These are phyloP conservation scores for Thalassiosira mediterranea DNA, from an alignment of 352 stramenopile species.

Conservation along the genomic window DNA sequence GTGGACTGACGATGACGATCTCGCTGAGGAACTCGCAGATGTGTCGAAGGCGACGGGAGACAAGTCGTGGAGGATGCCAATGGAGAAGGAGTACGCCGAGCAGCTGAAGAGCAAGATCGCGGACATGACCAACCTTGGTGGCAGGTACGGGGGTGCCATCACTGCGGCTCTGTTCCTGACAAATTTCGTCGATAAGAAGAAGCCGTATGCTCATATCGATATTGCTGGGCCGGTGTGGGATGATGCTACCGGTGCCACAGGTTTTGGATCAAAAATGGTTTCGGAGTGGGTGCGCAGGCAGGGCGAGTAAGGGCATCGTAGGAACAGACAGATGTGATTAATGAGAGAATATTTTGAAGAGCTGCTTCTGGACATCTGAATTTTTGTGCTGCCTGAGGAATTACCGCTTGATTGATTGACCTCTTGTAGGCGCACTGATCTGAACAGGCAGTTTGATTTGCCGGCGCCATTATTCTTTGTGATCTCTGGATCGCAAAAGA, in stretches of 20 bases:
- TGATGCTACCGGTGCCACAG: conserved; percentile 79
- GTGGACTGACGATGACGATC: conserved; percentile 79
- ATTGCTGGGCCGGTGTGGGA: conserved; percentile 89
- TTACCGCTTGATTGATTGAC: no score
- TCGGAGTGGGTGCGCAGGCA: conserved; percentile 79
- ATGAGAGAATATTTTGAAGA: no score
- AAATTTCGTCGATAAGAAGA: conserved; percentile 96
- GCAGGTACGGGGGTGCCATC: conserved; percentile 84
- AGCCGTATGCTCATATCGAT: conserved; percentile 90
- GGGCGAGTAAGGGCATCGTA: conserved; percentile 55
- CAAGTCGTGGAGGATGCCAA: conserved; percentile 88
- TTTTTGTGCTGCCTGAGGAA: no score
- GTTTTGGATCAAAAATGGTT: conserved; percentile 86
- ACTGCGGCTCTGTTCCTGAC: conserved; percentile 89
- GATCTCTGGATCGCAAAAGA: no score
- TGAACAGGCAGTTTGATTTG: no score
- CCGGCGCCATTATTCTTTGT: no score
- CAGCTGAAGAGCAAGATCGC: conserved; percentile 87
- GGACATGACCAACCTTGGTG: conserved; percentile 87
- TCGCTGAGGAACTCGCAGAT: conserved; percentile 78
- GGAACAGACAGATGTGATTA: no score
- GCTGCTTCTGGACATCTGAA: no score
- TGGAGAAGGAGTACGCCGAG: conserved; percentile 86
- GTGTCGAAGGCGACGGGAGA: conserved; percentile 82
- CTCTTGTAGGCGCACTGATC: no score